Evolutionary conservation across 371 early-diverging fungal species (phyloP), one percentile per base, ranked within the genome.

Genomic region (Mucor indicus): DNA sequence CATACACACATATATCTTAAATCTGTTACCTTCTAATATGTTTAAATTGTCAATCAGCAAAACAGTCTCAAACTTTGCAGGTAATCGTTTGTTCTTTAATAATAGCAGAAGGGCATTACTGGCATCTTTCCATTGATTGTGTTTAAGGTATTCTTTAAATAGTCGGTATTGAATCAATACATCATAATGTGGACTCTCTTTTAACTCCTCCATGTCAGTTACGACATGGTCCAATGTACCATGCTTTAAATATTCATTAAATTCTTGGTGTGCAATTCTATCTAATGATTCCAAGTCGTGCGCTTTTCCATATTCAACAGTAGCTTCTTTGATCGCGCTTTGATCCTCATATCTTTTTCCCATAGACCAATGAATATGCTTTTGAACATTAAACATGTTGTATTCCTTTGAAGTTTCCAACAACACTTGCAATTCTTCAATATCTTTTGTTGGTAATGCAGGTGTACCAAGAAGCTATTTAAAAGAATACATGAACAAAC

Each of bases 261-360:
- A 39, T 17, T 37, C 30, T 12, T 24, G 9, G 16, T 51, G 41
- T 11, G 66, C 60, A 9, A 69, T 9, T 32, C 48, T 32, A 22
- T 69, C 67, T 4, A 69, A 25, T 3, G 54, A 43, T 25, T 29
- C 27, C 8, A 43, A 23, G 33, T 66, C 61, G 1, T 52, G 30
- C 0, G 70, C 70, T 25, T 38, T 44, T 6, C 57, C 63, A 16
- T 63, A 69, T 23, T 51, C 42, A 7, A 53, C 31, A 1, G 57
- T 53, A 3, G 70, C 70, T 19, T 46, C 17, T 2, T 44, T 25
- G 3, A 42, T 38, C 1, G 62, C 30, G 1, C 46, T 39, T n/a
- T 41, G 9, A 4, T 39, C 30, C 30, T 69, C 70, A 6, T 56
- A 50, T 15, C 42, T 38, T 12, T 53, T 33, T 19, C 62, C 69